Percentiles rank a stretch among this genome's conserved stretches.
These are phyloP conservation scores for Neofusicoccum sp. DNA, from an alignment of 2,329 filamentous ascomycete species.

Conservation along the genomic window DNA sequence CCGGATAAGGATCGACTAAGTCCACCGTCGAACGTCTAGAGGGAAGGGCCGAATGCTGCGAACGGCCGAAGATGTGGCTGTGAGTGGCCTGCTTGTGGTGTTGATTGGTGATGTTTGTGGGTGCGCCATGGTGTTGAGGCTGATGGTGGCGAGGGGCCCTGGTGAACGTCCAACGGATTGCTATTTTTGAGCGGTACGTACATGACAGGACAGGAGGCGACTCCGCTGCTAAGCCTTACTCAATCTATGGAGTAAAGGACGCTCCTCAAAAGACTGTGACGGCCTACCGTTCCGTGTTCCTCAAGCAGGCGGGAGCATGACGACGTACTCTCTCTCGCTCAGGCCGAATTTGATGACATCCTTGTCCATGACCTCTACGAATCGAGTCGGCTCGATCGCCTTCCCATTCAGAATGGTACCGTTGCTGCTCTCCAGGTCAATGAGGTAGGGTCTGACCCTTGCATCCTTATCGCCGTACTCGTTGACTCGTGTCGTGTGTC, in stretches of 20 bases:
- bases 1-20: slow-evolving; percentile 14
- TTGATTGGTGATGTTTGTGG: neutral
- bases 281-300: neutral
- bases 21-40: slow-evolving; percentile 16
- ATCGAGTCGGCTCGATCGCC: slow-evolving; percentile 70
- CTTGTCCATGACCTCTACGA: slow-evolving; percentile 81
- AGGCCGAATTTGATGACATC: slow-evolving; percentile 87
- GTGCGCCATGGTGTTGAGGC: neutral
- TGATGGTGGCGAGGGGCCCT: too few species aligned
- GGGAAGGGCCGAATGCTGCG: slow-evolving; percentile 15
- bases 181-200: neutral
- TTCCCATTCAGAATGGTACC: slow-evolving; percentile 81
- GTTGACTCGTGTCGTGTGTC: slow-evolving; percentile 76
- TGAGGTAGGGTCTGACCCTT: slow-evolving; percentile 72
- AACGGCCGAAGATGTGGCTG: slow-evolving; percentile 7
- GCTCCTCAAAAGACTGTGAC: neutral
- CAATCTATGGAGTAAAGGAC: neutral
- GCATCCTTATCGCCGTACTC: slow-evolving; percentile 83
- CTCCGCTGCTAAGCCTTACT: neutral
- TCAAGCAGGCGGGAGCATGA: slow-evolving; percentile 66
- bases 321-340: slow-evolving; percentile 89
- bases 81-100: neutral
- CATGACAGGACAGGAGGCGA: neutral
- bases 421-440: slow-evolving; percentile 92
- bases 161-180: too few species aligned